Base-by-base conservation (phyloP, 441 rosid species). In the Theobroma grandiflorum region DNA sequence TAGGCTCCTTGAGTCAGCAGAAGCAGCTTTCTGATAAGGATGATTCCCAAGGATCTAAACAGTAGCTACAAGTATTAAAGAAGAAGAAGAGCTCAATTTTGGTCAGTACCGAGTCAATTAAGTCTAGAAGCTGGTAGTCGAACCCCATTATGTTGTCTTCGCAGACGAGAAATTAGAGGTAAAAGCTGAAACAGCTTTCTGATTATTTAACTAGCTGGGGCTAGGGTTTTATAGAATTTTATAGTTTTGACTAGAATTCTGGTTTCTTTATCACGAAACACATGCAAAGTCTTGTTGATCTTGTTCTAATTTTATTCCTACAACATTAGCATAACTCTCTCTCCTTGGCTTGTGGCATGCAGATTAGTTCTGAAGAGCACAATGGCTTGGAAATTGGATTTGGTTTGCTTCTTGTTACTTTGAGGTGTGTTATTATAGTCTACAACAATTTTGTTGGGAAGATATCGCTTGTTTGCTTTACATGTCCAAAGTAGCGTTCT, bases 11-110 rank as follows among this genome's bases (percentile, higher is more conserved):
- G 79, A 79, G 80, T 61, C 85, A 78, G 68, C 88, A 73, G 45
- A 85, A 76, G 20, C 72, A 76, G 22, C 72, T 47, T 35, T 72
- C 75, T 37, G 85, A 83, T 26, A 79, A 87, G 70, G 86, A 80
- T 65, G 81, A 74, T 82, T 85, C 93, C 50, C 88, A 84, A 33
- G 88, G 79, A 43, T 87, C 90, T 6, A 80, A 64, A 67, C 87
- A 86, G 18, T 88, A 85, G 80, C 47, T 61, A 40, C 57, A 42
- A 37, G 63, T 20, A 75, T 58, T 50, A 22, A 43, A 22, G 53
- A 43, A 68, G n/a, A 68, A 68, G 38, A 68, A 42, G 18, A 26
- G 77, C 2, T 59, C 64, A 8, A n/a, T 59, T 8, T 20, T 59
- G 64, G 10, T 12, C 12, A 63, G 40, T 63, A 59, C 12, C 8